A percentile compares a stretch with the other conserved stretches of the same genome.
Conservation (phyloP, 768 basidiomycete genomes). For the Leccinum barrowsii region DNA sequence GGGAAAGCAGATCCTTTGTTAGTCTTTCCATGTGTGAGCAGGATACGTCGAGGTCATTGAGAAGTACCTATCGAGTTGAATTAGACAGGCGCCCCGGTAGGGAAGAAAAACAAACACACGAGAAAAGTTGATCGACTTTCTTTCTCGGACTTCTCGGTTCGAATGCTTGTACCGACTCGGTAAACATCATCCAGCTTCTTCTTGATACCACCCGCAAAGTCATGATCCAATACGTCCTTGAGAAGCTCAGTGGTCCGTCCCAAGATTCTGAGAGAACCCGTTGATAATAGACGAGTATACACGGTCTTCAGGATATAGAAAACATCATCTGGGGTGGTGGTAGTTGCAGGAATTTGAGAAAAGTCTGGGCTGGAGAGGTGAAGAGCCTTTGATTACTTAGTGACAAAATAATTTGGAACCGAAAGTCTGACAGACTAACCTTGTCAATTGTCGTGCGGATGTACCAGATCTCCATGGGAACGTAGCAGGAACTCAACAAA, state of each 20-base stretch:
- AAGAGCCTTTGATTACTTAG: constrained; percentile 61
- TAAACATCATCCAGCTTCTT: constrained; percentile 89
- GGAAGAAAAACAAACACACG: constrained; percentile 45
- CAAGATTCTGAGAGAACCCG: constrained; percentile 62
- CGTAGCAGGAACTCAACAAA: constrained; percentile 71
- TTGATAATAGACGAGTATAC: constrained; percentile 70
- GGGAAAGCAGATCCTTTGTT: constrained; percentile 57
- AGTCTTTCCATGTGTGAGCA: constrained; percentile 86
- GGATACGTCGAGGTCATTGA: constrained; percentile 95
- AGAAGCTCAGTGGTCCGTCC: constrained; percentile 59
- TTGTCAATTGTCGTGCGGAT: constrained; percentile 83
- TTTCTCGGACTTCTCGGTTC: constrained; percentile 73
- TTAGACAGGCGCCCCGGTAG: background rate
- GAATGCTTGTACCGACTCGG: constrained; percentile 47
- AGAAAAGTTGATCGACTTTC: constrained; percentile 81
- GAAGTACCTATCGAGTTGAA: constrained; percentile 53
- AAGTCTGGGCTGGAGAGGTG: constrained; percentile 74
- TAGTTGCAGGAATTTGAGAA: constrained; percentile 57
- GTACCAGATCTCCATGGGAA: constrained; percentile 92
- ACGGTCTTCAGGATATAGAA: constrained; percentile 94
- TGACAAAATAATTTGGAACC: background rate
- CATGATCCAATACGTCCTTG: constrained; percentile 73
- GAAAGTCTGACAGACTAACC: constrained; percentile 38
- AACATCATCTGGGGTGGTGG: constrained; percentile 87
- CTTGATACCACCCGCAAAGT: constrained; percentile 78